phyloP scores from a whole-genome alignment of 495 filamentous ascomycete species.

The Filosporella fistucella region DNA sequence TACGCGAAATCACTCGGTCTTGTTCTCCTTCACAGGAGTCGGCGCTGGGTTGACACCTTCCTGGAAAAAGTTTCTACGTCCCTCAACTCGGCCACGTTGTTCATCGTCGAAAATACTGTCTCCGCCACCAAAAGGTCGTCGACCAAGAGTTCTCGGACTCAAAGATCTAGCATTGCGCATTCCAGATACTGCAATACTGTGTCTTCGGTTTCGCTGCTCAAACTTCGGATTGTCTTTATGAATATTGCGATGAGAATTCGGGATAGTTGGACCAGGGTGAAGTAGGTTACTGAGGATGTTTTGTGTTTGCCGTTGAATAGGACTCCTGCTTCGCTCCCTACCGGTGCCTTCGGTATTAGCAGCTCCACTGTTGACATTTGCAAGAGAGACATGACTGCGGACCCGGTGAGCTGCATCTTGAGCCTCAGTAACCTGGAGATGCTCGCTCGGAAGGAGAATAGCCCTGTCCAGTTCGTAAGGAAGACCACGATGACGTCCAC shows the following conservation, averaged over 20 bases:
- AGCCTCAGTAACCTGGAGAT: constrained; percentile 46
- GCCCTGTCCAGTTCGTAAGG: constrained; percentile 91
- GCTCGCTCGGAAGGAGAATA: constrained; percentile 76
- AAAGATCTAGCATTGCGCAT: no score
- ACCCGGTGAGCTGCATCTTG: constrained; percentile 5
- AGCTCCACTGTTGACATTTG: constrained; percentile 7
- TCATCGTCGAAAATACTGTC: background rate
- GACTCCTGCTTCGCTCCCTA: constrained; percentile 6
- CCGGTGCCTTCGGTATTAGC: constrained; percentile 1
- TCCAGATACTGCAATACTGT: constrained; percentile 8
- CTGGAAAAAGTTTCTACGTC: constrained; percentile 15
- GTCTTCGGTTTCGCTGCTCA: constrained; percentile 6
- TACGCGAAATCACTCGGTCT: no score
- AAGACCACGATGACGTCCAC: constrained; percentile 86
- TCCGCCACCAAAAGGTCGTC: background rate
- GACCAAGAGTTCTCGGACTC: background rate
- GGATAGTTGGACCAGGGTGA: constrained; percentile 24
- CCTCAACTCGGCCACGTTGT: background rate
- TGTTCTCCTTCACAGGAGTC: background rate
- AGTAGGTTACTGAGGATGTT: constrained; percentile 18
- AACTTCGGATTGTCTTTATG: background rate
- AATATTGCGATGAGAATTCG: constrained; percentile 9
- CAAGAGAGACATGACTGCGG: constrained; percentile 10
- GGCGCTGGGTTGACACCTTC: constrained; percentile 17
- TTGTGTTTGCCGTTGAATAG: background rate